Percentiles rank a stretch among this genome's conserved stretches.
These are phyloP conservation scores for Simplicillium aogashimaense DNA, from an alignment of 2,329 filamentous ascomycete genomes.

Conservation along the genomic window DNA sequence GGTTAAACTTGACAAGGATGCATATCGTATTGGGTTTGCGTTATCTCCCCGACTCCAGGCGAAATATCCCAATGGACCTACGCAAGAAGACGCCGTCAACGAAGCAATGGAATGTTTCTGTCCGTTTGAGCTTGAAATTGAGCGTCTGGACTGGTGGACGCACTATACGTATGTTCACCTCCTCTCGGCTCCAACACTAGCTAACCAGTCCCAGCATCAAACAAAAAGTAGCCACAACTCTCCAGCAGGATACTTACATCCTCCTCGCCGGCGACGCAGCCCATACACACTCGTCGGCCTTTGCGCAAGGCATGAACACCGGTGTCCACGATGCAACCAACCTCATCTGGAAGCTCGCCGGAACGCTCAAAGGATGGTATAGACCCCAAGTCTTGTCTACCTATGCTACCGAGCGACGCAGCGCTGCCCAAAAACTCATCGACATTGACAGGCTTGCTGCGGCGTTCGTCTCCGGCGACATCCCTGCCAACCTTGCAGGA, in stretches of 20 bases:
- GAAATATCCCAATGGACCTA: slow-evolving; percentile 22
- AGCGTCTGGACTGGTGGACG: slow-evolving; percentile 44
- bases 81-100: slow-evolving; percentile 8
- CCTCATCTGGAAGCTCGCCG: slow-evolving; percentile 36
- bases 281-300: slow-evolving; percentile 35
- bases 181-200: neutral
- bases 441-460: slow-evolving; percentile 27
- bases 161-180: slow-evolving; percentile 26
- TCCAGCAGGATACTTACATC: neutral
- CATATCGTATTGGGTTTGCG: slow-evolving; percentile 42
- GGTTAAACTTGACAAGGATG: slow-evolving; percentile 41
- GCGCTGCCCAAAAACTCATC: slow-evolving; percentile 25
- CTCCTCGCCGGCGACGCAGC: slow-evolving; percentile 30
- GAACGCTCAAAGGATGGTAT: slow-evolving; percentile 12
- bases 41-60: slow-evolving; percentile 30
- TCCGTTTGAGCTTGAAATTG: slow-evolving; percentile 29
- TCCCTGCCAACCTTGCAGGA: slow-evolving; percentile 14
- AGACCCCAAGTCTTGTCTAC: slow-evolving; percentile 21
- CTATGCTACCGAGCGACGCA: slow-evolving; percentile 25
- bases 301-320: slow-evolving; percentile 41
- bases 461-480: slow-evolving; percentile 27
- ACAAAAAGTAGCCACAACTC: neutral
- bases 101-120: slow-evolving; percentile 32
- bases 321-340: slow-evolving; percentile 40
- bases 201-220: neutral